These are phyloP conservation scores for Hypoxylon rickii DNA, from an alignment of 495 filamentous ascomycete genomes.

Conservation along the genomic window DNA sequence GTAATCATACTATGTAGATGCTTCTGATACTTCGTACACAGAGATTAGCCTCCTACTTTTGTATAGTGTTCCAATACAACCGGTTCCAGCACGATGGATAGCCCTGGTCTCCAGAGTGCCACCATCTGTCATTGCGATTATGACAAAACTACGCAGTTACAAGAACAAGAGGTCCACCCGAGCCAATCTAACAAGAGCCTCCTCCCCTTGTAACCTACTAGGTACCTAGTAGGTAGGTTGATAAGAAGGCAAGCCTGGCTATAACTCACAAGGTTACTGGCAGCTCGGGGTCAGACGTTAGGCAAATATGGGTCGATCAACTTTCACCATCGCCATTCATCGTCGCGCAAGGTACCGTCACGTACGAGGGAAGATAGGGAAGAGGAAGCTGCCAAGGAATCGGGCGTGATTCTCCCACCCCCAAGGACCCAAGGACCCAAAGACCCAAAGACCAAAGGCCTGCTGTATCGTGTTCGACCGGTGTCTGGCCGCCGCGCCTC, in stretches of 20 bases:
- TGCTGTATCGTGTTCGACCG: conserved; percentile 5
- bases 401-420: not conserved
- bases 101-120: conserved; percentile 27
- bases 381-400: not conserved
- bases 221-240: not conserved
- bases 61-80: conserved; percentile 18
- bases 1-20: no score
- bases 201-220: no score
- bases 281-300: no score
- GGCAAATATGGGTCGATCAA: not conserved
- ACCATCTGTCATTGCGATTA: conserved; percentile 24
- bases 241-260: no score
- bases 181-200: not conserved
- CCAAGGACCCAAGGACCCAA: no score
- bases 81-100: conserved; percentile 29
- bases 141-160: conserved; percentile 30
- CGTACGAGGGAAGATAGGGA: not conserved
- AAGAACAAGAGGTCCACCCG: conserved; percentile 7
- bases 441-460: no score
- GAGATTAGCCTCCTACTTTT: conserved; percentile 13
- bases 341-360: no score
- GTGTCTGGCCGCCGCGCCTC: conserved; percentile 3
- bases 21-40: conserved; percentile 30
- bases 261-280: no score
- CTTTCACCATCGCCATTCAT: not conserved